These are phyloP conservation scores for Euphorbia tirucalli DNA, from an alignment of 345 rosid genomes.

Conservation along the genomic window DNA sequence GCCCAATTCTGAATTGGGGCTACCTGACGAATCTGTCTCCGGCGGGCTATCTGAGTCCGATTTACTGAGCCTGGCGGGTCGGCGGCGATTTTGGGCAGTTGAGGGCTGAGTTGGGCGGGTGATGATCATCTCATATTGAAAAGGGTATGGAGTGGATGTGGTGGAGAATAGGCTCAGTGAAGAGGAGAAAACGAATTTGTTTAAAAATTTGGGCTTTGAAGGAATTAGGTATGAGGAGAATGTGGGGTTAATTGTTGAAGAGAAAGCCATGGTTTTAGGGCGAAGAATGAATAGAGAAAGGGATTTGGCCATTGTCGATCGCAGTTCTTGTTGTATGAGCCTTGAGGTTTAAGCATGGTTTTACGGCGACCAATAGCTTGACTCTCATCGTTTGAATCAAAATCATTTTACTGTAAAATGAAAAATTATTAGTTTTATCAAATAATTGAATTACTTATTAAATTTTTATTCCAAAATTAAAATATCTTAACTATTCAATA, in stretches of 20 bases:
- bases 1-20: constrained; percentile 41
- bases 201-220: constrained; percentile 27
- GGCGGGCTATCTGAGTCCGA: constrained; percentile 29
- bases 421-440: too few relatives aligned
- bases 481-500: too few relatives aligned
- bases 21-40: constrained; percentile 28
- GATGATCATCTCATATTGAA: constrained; percentile 84
- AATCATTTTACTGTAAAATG: too few relatives aligned
- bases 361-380: not conserved
- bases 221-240: constrained; percentile 15
- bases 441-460: too few relatives aligned
- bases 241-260: constrained; percentile 20
- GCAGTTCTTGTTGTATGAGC: not conserved
- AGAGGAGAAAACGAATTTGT: constrained; percentile 23
- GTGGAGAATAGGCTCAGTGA: constrained; percentile 42
- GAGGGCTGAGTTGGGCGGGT: constrained; percentile 60
- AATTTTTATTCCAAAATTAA: too few relatives aligned
- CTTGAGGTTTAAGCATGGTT: constrained; percentile 12
- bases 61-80: constrained; percentile 30
- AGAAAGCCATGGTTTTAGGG: constrained; percentile 34
- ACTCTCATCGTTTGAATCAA: too few relatives aligned
- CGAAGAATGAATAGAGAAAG: constrained; percentile 32
- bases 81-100: constrained; percentile 41
- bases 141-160: constrained; percentile 71
- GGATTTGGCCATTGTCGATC: constrained; percentile 36